Base-by-base conservation (phyloP, 495 filamentous ascomycete genomes). In the Neurospora intermedia region DNA sequence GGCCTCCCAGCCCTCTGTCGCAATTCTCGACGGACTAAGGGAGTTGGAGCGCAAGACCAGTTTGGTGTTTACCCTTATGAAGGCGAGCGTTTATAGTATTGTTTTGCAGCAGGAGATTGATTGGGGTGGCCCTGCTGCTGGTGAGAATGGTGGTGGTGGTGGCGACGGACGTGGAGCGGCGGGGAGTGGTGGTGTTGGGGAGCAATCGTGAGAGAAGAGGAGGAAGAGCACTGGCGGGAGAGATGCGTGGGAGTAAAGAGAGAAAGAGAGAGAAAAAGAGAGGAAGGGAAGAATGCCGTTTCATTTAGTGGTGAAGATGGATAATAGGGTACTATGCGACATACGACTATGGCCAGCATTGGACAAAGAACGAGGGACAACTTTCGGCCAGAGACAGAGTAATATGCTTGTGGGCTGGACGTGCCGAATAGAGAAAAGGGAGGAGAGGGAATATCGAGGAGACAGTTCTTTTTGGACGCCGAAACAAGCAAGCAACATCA, bases 1-100 rank as follows among this genome's bases (percentile, higher is more conserved):
- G 73, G 86, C 90, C 71, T 84, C 83, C 59, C 84, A 84, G 40
- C 92, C 93, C 0, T 89, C 90, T 0, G 83, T 87, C n/a, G 88
- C 90, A 76, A 90, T 94, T 69, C 84, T 94, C 42, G 95, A 99
- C 80, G 89, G 91, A n/a, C 83, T 99, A 74, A 85, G 96, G 69
- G 88, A 92, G 43, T 86, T 99, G 70, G 96, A 99, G 84, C 87
- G 96, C 75, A 97, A 98, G 87, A 97, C 94, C 35, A 92, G 92
- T 66, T 85, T 96, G 46, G 96, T 98, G 42, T 97, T 95, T 82
- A 99, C 96, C 73, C 79, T 98, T 79, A 86, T 99, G 79, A 98
- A 99, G 85, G 95, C 96, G 42, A 98, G 95, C 82, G 96, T 98
- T 69, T 98, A 98, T 81, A 96, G 92, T 80, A 98, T 99, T 85